Evolutionary conservation across 2,329 filamentous ascomycete genomes (phyloP), one percentile per base, ranked within the genome.

Genomic region (Fusarium drepaniforme): DNA sequence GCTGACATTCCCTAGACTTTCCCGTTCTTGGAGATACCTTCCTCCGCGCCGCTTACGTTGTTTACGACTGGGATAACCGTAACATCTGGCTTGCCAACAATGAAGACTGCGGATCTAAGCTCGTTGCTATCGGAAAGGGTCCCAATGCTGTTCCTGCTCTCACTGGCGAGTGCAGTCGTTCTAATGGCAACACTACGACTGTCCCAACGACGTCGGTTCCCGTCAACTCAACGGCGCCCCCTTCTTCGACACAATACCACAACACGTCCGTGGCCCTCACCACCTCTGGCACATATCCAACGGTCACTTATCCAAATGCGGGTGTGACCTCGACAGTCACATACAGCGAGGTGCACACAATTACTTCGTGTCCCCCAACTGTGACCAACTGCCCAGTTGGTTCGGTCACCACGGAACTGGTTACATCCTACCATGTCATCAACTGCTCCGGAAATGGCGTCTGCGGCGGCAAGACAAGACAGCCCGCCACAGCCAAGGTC

Each of bases 1-100:
- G 11, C 49, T 56, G 18, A 56, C 49, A 28, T 33, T 56, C 12
- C 1, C 49, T 8, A 56, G 78, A 78, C n/a, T 80, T 82, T 63
- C 82, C 81, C 18, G 80, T 86, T 7, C 82, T 87, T 3, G 85
- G 85, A 18, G 85, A 86, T 58, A 85, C 84, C 5, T 87, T 87
- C 77, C 80, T 87, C 30, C 82, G 85, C 8, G 82, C 85, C 21
- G 83, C 85, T 12, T 87, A 86, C 30, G 83, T 85, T 18, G 84
- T 86, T 25, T 86, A 82, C 66, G 84, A 86, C 70, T 81, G 79
- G 81, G 83, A 85, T 57, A 85, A 86, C 76, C 77, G 78, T n/a
- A 79, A 82, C 25, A 75, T 85, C 44, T 81, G 84, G 70, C 62
- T 86, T 15, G 84, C 81, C 7, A 81, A 82, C 56, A 82, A 81